phyloP scores from a whole-genome alignment of 352 stramenopile genomes.

The Phytopythium oedochilum region DNA sequence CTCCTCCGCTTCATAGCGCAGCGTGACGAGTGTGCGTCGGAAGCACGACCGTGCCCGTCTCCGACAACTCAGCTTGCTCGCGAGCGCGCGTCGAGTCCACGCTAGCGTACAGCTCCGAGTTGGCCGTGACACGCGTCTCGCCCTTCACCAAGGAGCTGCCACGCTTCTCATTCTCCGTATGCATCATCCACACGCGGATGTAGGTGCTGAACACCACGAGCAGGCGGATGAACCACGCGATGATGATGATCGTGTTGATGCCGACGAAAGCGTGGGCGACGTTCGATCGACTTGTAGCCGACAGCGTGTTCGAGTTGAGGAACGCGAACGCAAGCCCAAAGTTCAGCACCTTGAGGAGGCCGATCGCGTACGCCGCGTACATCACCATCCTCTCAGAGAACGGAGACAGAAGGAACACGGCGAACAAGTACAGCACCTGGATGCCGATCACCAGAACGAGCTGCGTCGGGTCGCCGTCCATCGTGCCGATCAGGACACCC shows the following conservation, averaged over 20 bases:
- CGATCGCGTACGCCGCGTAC: conserved; percentile 43
- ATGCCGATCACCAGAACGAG: conserved; percentile 48
- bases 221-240: conserved; percentile 52
- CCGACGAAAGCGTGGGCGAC: conserved; percentile 54
- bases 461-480: conserved; percentile 49
- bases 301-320: conserved; percentile 43
- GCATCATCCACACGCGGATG: conserved; percentile 51
- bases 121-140: conserved; percentile 24
- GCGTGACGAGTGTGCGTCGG: not conserved
- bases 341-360: conserved; percentile 53
- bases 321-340: conserved; percentile 55
- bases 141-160: conserved; percentile 25
- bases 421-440: conserved; percentile 45
- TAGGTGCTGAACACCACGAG: conserved; percentile 54
- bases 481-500: conserved; percentile 48
- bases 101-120: conserved; percentile 41
- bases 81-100: conserved; percentile 20
- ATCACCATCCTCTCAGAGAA: conserved; percentile 30
- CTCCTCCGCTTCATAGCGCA: not conserved
- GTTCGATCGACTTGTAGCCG: conserved; percentile 20
- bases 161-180: conserved; percentile 25
- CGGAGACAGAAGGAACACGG: conserved; percentile 35
- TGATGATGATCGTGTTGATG: conserved; percentile 58
- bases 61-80: conserved; percentile 5
- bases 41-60: conserved; percentile 5